phyloP scores from a whole-genome alignment of 2,329 filamentous ascomycete species.

The Drechslerella stenobrocha region DNA sequence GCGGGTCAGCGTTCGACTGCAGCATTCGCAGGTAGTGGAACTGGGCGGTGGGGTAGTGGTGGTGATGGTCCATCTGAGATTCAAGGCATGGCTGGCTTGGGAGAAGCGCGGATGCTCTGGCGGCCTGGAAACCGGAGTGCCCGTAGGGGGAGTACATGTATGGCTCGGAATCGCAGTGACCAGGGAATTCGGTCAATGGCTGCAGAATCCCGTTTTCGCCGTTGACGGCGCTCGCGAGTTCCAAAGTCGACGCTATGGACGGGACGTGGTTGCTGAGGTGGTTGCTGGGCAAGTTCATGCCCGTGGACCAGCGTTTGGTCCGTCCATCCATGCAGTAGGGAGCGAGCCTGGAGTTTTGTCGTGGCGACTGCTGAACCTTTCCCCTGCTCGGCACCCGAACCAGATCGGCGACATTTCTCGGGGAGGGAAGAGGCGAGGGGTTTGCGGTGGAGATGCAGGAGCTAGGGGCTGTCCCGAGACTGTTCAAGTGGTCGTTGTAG shows the following conservation, averaged over 20 bases:
- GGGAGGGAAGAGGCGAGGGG: slow-evolving; percentile 69
- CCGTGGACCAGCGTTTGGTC: slow-evolving; percentile 77
- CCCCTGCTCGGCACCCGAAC: slow-evolving; percentile 62
- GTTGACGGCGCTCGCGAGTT: slow-evolving; percentile 62
- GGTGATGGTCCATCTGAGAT: slow-evolving; percentile 53
- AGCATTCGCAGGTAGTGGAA: slow-evolving; percentile 66
- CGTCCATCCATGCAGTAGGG: slow-evolving; percentile 72
- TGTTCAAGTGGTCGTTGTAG: slow-evolving; percentile 24
- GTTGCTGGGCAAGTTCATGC: slow-evolving; percentile 64
- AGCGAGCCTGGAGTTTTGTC: slow-evolving; percentile 62
- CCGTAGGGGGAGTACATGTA: slow-evolving; percentile 33
- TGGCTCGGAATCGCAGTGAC: slow-evolving; percentile 27
- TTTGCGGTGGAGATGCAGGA: slow-evolving; percentile 56
- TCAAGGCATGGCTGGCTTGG: slow-evolving; percentile 28
- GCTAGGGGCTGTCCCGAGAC: slow-evolving; percentile 13
- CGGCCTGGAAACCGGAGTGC: slow-evolving; percentile 17
- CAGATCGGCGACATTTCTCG: slow-evolving; percentile 64
- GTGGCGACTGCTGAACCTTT: slow-evolving; percentile 71
- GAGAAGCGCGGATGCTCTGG: slow-evolving; percentile 19
- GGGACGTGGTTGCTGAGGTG: slow-evolving; percentile 64
- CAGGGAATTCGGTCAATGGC: slow-evolving; percentile 56
- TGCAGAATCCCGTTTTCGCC: slow-evolving; percentile 62
- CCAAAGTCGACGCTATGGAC: slow-evolving; percentile 67
- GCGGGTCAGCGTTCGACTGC: slow-evolving; percentile 72
- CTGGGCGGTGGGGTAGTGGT: slow-evolving; percentile 60